Evolutionary conservation across 331 rosid species (phyloP).

Genomic region (Dryas integrifolia): DNA sequence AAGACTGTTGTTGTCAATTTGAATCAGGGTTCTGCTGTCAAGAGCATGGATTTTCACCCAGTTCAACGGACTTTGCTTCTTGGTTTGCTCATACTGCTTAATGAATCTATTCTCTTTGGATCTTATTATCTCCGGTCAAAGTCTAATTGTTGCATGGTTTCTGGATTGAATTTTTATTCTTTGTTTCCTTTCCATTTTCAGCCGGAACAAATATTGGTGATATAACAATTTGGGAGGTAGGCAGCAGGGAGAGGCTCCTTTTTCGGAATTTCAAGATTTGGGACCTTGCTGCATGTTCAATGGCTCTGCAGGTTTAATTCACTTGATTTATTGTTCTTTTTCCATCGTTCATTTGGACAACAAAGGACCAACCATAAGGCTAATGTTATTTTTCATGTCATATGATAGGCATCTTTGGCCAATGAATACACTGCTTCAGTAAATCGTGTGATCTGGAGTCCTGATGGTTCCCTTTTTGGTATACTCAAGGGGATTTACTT

Average conservation of each 20-base stretch:
- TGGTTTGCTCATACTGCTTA: constrained; percentile 22
- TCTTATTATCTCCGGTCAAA: background rate
- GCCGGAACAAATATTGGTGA: constrained; percentile 25
- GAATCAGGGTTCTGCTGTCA: constrained; percentile 25
- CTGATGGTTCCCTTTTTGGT: constrained; percentile 28
- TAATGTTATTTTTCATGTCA: background rate
- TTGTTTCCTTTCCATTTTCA: background rate
- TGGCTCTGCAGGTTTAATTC: constrained; percentile 13
- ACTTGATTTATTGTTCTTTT: background rate
- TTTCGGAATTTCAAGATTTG: constrained; percentile 22
- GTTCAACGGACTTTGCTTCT: constrained; percentile 20
- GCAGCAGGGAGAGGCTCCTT: constrained; percentile 21
- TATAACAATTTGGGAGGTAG: constrained; percentile 26
- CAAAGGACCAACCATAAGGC: background rate
- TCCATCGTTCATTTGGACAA: background rate
- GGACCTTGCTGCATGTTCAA: constrained; percentile 16
- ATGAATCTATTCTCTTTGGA: background rate
- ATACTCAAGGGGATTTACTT: constrained; percentile 1
- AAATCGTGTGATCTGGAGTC: constrained; percentile 33
- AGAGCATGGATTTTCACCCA: constrained; percentile 31
- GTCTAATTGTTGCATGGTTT: background rate
- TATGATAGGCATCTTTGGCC: constrained; percentile 8
- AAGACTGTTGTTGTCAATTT: constrained; percentile 16
- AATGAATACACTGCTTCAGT: constrained; percentile 13
- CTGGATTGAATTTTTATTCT: background rate